Base-by-base conservation (phyloP, 495 filamentous ascomycete genomes). In the Chaetomium tenue region DNA sequence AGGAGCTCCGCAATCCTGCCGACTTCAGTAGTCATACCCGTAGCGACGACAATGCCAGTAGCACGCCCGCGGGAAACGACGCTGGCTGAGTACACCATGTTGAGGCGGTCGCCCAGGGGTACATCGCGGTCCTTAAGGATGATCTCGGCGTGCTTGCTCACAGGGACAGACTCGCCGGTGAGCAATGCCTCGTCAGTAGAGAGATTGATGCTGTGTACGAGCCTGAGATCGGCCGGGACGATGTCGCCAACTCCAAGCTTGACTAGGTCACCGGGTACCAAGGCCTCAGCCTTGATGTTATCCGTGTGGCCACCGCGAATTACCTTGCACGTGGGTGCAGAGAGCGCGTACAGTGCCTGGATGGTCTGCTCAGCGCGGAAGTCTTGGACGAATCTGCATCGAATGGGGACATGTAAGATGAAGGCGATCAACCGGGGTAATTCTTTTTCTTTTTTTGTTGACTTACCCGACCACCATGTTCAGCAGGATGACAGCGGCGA, bases 351-450 rank as follows among this genome's bases (percentile, higher is more conserved):
- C 23, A 96, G 80, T 28, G 89, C 89, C 61, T 93, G 86, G 80
- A 95, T 93, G 57, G 88, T 92, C 79, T 93, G 88, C 73, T 92
- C 91, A n/a, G 91, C 91, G 60, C 85, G 83, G 71, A 88, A 93
- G 71, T 96, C 91, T 74, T 95, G 91, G 58, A 86, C 79, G 77
- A 94, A 93, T 23, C 91, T 70, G 54, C 13, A 22, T 20, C 20
- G 22, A 2, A 15, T 61, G 22, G 48, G n/a, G n/a, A n/a, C n/a
- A n/a, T n/a, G 9, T 37, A 12, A 28, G 44, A 54, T 46, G 59
- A 12, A 12, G 47, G 18, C 12, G 16, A 26, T 8, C 2, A 54
- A 4, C 2, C 2, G 5, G 37, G 18, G 15, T 0, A 9, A 22
- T 26, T n/a, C n/a, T n/a, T n/a, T n/a, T n/a, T n/a, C n/a, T n/a